Evolutionary conservation across 139 green algal genomes (phyloP), one percentile per base, ranked within the genome.

Genomic region (Chlamydomonas schloesseri): DNA sequence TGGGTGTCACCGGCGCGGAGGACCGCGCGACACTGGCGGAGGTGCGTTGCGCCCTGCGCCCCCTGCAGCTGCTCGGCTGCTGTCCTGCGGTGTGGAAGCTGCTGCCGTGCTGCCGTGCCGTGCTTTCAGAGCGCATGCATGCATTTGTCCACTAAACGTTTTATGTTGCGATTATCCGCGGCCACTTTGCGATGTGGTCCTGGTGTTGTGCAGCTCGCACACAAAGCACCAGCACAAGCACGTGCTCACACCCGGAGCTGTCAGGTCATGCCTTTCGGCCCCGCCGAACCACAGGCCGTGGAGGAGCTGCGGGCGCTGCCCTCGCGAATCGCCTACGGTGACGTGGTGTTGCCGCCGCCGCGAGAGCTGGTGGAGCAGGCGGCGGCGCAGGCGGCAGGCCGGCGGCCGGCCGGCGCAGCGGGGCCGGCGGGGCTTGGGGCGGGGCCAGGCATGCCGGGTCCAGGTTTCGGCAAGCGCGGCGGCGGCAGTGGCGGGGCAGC

Each of bases 321-420:
- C 31, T 50, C 77, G 24, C 67, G 80, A 34, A 79, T 87, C 53
- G 46, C 65, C 33, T 71, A 62, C 81, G 69, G 81, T 10, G 69
- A 79, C 15, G 55, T 87, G 36, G 36, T 72, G 36, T 57, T 87
- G 81, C 53, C 46, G 53, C 81, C 81, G 53, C 81, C 81, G 28
- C 34, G 26, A 10, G 79, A 55, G 31, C 65, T 85, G 14, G n/a
- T 36, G 3, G 21, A 55, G 23, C 36, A 31, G 37, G 17, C 9
- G 10, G 23, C 37, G 23, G 23, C 24, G 23, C 14, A 21, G 23
- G 14, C 4, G 37, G 23, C 70, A 3, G 23, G 17, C 2, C 2
- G 70, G 70, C 20, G 20, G 10, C 18, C 8, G 2, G n/a, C 26
- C 1, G 14, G 14, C n/a, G n/a, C n/a, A n/a, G n/a, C n/a, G n/a